Evolutionary conservation across 73 alveolate species (phyloP), one percentile per base, ranked within the genome.

Genomic region (Tetrahymena malaccensis): DNA sequence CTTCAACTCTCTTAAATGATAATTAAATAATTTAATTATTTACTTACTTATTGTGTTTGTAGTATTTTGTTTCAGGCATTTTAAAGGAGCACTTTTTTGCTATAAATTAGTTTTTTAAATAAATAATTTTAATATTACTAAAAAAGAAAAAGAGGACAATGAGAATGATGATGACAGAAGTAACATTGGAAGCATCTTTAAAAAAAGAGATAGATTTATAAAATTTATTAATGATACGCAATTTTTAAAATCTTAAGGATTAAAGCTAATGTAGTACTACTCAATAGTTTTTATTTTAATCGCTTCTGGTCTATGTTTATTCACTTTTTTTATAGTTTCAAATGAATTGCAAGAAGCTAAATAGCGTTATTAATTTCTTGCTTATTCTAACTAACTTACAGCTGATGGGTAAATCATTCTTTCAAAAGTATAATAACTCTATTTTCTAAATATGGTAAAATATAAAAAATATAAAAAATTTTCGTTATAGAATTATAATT

Each of bases 161-260:
- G 22, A 70, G 17, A 27, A 27, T 70, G 89, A 70, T 12, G 89
- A 70, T 70, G 89, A 70, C 3, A 70, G 40, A n/a, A 57, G 84
- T 40, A 94, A 94, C 19, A 83, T 85, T 84, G 94, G 95, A 21
- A 94, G 85, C 85, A 89, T 94, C 31, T 94, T 43, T 43, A 94
- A 94, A 84, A 55, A 70, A 33, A 94, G 93, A 35, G 93, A 85
- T 44, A 94, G 93, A 13, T 94, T 94, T 94, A 94, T 94, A 8
- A 33, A 84, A 94, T 94, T 94, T 22, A 43, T 94, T 13, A 84
- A 83, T 13, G 96, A 94, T 6, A 94, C 94, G 9, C 55, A 35
- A 43, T 85, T 56, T 85, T 94, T 85, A 21, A 94, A 84, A n/a
- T 94, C 93, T 84, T 35, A 94, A 43, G 93, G 96, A 43, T 84